Evolutionary conservation across 2,329 filamentous ascomycete genomes (phyloP).

Genomic region (Aspergillus puulaauensis): DNA sequence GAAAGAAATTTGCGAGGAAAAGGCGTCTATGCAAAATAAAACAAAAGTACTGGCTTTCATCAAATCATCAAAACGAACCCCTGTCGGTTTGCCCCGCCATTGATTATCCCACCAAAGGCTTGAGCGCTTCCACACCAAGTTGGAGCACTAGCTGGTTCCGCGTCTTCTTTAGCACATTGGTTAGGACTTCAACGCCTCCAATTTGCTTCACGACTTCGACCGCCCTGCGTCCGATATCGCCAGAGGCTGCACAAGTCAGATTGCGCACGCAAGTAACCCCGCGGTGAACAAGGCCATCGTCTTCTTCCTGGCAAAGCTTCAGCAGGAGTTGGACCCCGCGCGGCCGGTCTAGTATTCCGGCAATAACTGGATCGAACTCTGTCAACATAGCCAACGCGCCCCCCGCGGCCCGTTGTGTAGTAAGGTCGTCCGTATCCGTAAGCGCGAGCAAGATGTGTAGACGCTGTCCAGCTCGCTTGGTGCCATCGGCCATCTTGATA

Average conservation of each 20-base stretch:
- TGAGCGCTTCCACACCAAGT: slow-evolving; percentile 70
- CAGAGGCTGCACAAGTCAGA: slow-evolving; percentile 63
- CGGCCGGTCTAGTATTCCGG: slow-evolving; percentile 67
- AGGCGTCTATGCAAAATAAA: slow-evolving; percentile 13
- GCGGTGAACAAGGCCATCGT: slow-evolving; percentile 56
- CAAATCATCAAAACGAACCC: slow-evolving; percentile 6
- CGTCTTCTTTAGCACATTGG: slow-evolving; percentile 67
- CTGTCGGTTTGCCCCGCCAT: background rate
- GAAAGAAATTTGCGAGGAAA: background rate
- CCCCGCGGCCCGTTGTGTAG: slow-evolving; percentile 78
- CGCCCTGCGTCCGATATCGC: slow-evolving; percentile 62
- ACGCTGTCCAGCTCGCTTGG: slow-evolving; percentile 67
- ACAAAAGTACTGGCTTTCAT: slow-evolving; percentile 11
- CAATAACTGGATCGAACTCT: slow-evolving; percentile 71
- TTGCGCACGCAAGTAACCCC: slow-evolving; percentile 76
- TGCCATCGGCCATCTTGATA: slow-evolving; percentile 52
- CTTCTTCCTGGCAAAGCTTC: slow-evolving; percentile 71
- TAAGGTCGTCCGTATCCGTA: slow-evolving; percentile 77
- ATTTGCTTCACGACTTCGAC: slow-evolving; percentile 60
- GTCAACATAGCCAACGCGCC: slow-evolving; percentile 85
- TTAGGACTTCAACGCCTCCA: slow-evolving; percentile 67
- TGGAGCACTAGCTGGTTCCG: slow-evolving; percentile 69
- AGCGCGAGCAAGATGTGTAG: slow-evolving; percentile 84
- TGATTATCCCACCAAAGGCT: slow-evolving; percentile 56
- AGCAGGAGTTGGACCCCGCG: slow-evolving; percentile 76